Base-by-base conservation (phyloP, 1,284 basidiomycete genomes). In the Schizopora paradoxa region DNA sequence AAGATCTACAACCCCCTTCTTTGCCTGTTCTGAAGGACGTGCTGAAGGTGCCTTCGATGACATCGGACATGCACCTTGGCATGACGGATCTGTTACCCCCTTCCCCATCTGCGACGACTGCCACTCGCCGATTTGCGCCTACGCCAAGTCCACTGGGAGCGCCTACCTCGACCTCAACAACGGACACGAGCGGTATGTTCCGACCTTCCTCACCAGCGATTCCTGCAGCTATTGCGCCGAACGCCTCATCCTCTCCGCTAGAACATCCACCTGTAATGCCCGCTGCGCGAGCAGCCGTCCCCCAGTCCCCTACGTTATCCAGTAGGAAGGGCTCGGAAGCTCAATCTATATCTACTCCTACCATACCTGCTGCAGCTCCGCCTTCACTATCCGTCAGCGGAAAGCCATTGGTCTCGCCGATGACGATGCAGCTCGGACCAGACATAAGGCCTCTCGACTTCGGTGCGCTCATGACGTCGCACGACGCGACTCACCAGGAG, bases 11-110 rank as follows among this genome's bases (percentile, higher is more conserved):
- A 59, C 56, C 36, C 7, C 47, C 70, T 6, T 67, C 70, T 7
- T 63, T 78, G 1, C 79, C 80, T 10, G 81, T 79, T 3, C 62
- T 86, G 33, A 85, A 80, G 54, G 84, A 88, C 56, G 78, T 84
- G 14, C 60, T 86, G 19, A 87, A 86, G 74, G 83, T 83, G 18
- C 34, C 25, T 45, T 74, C 74, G 6, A 65, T 84, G 19, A 75
- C 79, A 16, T 79, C 79, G 1, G 83, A 85, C 47, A 79, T 85
- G 57, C 79, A 79, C 53, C 61, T 82, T 14, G 82, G 79, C 23
- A 77, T 80, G 62, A 55, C 70, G 10, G 89, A 91, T 57, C 66
- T 91, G 14, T 65, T 89, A 14, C 87, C 87, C 1, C 86, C 88
- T 0, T 89, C 86, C 1, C 88, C 88, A 4, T 79, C 79, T 8